Conservation (phyloP, 768 basidiomycete genomes). For the Russula sp. region DNA sequence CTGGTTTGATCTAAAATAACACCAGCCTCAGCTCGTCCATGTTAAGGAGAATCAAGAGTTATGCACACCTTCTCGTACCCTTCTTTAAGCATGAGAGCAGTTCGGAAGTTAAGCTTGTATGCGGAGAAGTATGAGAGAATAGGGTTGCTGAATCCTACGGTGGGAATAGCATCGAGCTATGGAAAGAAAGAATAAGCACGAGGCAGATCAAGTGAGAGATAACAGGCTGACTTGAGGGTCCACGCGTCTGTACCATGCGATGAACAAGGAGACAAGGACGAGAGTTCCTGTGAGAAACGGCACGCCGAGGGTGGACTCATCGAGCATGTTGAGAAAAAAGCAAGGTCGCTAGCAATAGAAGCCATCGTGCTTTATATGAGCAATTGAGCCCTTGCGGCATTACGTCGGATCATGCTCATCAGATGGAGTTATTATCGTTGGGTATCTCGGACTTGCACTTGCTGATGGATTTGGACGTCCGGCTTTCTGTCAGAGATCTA, state of each 20-base stretch:
- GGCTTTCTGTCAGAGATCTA: no score
- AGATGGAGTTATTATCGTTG: no score
- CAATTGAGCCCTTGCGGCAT: no score
- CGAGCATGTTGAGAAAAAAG: no score
- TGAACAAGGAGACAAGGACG: not conserved
- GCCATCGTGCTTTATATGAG: not conserved
- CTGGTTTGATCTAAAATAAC: constrained; percentile 30
- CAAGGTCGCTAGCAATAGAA: no score
- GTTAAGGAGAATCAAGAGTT: not conserved
- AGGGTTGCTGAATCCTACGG: constrained; percentile 33
- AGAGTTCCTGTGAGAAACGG: not conserved
- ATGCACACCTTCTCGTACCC: constrained; percentile 13
- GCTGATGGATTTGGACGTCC: no score
- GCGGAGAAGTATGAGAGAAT: constrained; percentile 34
- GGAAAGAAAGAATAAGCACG: not conserved
- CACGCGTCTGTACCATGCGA: not conserved
- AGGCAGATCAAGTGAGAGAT: not conserved
- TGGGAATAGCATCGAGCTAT: constrained; percentile 33
- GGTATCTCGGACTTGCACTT: no score
- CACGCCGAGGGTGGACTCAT: not conserved
- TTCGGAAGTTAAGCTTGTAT: not conserved
- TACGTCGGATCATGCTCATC: no score
- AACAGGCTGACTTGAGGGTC: constrained; percentile 4
- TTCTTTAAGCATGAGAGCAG: not conserved
- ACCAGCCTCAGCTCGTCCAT: not conserved